These are phyloP conservation scores for Cephaloascus fragrans DNA, from an alignment of 805 yeast species.

Conservation along the genomic window DNA sequence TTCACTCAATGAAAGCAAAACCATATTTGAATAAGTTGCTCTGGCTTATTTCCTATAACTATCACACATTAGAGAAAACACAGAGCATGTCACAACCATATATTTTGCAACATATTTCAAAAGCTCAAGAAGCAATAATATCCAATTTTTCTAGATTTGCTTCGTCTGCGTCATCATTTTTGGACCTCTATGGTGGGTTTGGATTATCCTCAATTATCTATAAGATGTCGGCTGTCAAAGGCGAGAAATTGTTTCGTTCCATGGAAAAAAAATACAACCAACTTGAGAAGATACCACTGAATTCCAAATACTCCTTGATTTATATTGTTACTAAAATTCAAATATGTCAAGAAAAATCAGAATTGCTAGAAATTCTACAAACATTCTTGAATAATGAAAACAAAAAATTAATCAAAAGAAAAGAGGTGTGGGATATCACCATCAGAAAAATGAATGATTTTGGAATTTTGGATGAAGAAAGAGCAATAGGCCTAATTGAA, in stretches of 20 bases:
- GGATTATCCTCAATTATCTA: neutral
- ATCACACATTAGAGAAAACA: neutral
- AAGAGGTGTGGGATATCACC: conserved; percentile 11
- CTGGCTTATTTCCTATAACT: neutral
- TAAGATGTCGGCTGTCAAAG: neutral
- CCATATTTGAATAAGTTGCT: neutral
- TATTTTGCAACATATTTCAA: neutral
- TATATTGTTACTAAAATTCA: neutral
- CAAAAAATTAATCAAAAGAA: neutral
- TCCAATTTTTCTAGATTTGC: neutral
- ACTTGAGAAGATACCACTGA: neutral
- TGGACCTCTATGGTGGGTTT: neutral
- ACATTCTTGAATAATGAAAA: too few relatives aligned
- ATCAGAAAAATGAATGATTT: conserved; percentile 7
- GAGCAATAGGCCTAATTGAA: conserved; percentile 7
- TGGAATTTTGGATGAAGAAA: conserved; percentile 7
- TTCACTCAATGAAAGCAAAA: neutral
- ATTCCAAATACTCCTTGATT: neutral
- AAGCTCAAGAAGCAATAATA: neutral
- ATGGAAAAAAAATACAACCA: neutral
- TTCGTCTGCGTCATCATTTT: neutral
- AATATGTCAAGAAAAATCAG: neutral
- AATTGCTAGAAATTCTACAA: neutral
- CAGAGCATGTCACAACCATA: neutral
- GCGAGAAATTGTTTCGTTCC: neutral